phyloP scores from a whole-genome alignment of 306 rosid genomes.

The Betula pendula region DNA sequence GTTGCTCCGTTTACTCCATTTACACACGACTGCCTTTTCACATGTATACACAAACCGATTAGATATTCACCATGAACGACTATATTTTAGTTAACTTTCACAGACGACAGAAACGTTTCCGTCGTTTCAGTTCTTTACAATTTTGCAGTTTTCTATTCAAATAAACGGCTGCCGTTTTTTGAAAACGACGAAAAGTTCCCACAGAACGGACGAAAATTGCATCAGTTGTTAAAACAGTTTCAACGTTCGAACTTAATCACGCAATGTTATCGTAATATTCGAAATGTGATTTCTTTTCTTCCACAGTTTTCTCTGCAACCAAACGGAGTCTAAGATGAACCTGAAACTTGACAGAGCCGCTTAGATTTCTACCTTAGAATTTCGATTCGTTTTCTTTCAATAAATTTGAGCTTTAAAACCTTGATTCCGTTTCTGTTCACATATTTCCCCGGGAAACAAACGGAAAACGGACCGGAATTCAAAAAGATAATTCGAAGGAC shows the following conservation, averaged over 20 bases:
- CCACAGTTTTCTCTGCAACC: not conserved
- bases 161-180: not conserved
- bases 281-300: not conserved
- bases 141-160: no score
- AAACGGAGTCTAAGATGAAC: not conserved
- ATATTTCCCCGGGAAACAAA: constrained; percentile 28
- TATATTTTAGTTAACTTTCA: no score
- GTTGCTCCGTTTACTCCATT: not conserved
- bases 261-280: not conserved
- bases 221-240: not conserved
- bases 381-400: not conserved
- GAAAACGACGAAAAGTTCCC: not conserved
- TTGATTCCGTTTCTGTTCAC: not conserved
- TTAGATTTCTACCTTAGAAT: not conserved
- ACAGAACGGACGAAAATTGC: not conserved
- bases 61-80: not conserved
- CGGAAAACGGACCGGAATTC: not conserved
- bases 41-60: not conserved
- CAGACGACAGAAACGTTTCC: not conserved
- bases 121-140: not conserved
- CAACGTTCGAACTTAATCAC: not conserved
- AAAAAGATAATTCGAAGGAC: not conserved
- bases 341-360: not conserved
- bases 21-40: not conserved
- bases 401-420: not conserved